Conservation (phyloP, 2,329 filamentous ascomycete species). For the Colletotrichum coccodes region DNA sequence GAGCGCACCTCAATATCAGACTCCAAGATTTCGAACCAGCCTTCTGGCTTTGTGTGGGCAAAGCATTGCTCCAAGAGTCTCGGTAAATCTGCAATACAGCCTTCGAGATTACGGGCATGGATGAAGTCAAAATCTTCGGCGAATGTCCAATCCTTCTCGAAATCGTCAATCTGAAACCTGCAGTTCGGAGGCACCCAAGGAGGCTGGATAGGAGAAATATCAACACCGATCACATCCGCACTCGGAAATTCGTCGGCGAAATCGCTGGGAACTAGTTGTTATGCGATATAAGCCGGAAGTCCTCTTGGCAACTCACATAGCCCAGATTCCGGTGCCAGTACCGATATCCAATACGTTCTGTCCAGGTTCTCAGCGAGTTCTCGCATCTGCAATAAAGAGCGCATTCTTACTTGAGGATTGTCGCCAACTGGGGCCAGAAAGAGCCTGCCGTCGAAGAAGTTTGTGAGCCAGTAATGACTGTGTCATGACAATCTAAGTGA, state of each 20-base stretch:
- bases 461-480: constrained; percentile 14
- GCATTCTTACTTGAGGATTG: constrained; percentile 34
- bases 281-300: too few species aligned
- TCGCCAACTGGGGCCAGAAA: constrained; percentile 48
- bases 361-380: neutral
- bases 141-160: constrained; percentile 53
- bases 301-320: constrained; percentile 44
- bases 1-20: constrained; percentile 36
- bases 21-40: constrained; percentile 44
- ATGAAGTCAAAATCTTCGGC: constrained; percentile 65
- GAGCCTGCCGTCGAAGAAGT: constrained; percentile 47
- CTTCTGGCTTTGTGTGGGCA: constrained; percentile 55
- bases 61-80: constrained; percentile 62
- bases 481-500: neutral
- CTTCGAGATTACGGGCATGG: constrained; percentile 68
- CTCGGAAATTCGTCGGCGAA: constrained; percentile 54
- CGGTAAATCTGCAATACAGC: constrained; percentile 67
- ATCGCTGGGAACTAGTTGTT: constrained; percentile 52
- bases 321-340: constrained; percentile 56
- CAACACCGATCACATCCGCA: constrained; percentile 58
- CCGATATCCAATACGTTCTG: constrained; percentile 54
- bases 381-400: too few species aligned
- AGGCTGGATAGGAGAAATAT: constrained; percentile 67
- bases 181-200: constrained; percentile 46
- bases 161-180: constrained; percentile 49